Evolutionary conservation across 2,329 filamentous ascomycete species (phyloP).

Genomic region (Sordariomycetes sp.): DNA sequence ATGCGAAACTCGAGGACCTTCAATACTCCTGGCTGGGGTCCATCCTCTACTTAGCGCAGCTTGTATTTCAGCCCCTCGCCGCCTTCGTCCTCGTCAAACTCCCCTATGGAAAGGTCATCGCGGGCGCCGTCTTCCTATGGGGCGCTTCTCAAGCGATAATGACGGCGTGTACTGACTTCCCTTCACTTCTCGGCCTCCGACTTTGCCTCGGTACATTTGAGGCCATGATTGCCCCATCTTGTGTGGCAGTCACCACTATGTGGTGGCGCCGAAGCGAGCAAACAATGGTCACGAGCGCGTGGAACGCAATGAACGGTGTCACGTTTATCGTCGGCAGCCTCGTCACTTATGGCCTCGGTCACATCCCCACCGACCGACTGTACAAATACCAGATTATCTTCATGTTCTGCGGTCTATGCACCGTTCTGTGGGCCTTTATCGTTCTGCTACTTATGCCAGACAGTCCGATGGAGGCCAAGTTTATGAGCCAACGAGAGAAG

Average conservation of each 20-base stretch:
- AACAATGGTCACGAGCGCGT: slow-evolving; percentile 35
- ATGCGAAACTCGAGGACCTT: slow-evolving; percentile 39
- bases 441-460: slow-evolving; percentile 35
- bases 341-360: slow-evolving; percentile 43
- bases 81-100: slow-evolving; percentile 34
- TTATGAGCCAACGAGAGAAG: slow-evolving; percentile 35
- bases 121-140: slow-evolving; percentile 31
- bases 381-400: slow-evolving; percentile 39
- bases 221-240: slow-evolving; percentile 34
- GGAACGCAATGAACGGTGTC: slow-evolving; percentile 42
- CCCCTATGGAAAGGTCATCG: slow-evolving; percentile 37
- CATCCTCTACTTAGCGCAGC: slow-evolving; percentile 39
- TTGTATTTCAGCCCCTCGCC: slow-evolving; percentile 36
- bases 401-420: slow-evolving; percentile 36
- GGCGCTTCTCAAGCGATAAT: slow-evolving; percentile 32
- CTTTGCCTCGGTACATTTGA: slow-evolving; percentile 29
- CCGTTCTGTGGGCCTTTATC: slow-evolving; percentile 28
- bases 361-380: slow-evolving; percentile 31
- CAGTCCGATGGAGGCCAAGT: slow-evolving; percentile 34
- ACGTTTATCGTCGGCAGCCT: slow-evolving; percentile 40
- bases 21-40: slow-evolving; percentile 44
- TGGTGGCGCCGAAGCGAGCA: slow-evolving; percentile 46
- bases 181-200: slow-evolving; percentile 24
- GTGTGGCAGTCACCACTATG: slow-evolving; percentile 33
- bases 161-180: slow-evolving; percentile 31